A percentile compares a stretch with the other conserved stretches of the same genome.
Conservation (phyloP, 2,329 filamentous ascomycete genomes). For the Aspergillus arachidicola region DNA sequence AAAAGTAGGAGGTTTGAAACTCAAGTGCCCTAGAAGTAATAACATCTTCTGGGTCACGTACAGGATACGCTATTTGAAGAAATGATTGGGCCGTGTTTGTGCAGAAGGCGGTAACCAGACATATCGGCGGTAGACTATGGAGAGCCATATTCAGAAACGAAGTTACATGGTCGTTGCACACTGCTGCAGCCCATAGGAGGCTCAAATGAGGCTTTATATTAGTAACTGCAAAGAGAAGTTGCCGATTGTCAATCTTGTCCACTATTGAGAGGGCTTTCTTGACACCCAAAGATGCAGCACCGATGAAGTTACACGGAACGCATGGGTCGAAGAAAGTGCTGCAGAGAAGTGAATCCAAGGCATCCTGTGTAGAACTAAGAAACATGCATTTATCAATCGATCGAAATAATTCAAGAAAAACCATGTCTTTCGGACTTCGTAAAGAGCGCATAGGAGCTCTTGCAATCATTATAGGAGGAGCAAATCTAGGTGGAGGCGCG, state of each 20-base stretch:
- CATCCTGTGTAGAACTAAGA: slow-evolving; percentile 23
- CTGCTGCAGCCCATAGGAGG: slow-evolving; percentile 5
- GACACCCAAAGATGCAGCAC: slow-evolving; percentile 22
- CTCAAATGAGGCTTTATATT: not conserved
- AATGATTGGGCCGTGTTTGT: slow-evolving; percentile 10
- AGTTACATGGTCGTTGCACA: not conserved
- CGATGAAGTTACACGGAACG: slow-evolving; percentile 25
- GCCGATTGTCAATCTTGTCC: not conserved
- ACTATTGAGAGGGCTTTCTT: slow-evolving; percentile 11
- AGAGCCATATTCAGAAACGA: not conserved
- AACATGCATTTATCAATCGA: slow-evolving; percentile 6
- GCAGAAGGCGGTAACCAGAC: slow-evolving; percentile 1
- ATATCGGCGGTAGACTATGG: slow-evolving; percentile 1
- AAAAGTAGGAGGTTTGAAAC: slow-evolving; percentile 9
- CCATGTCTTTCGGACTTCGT: not conserved
- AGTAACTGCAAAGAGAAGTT: slow-evolving; percentile 2
- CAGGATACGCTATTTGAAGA: slow-evolving; percentile 5
- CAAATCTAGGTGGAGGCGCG: not conserved
- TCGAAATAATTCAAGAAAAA: not conserved
- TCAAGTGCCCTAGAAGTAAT: slow-evolving; percentile 5
- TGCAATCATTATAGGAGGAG: not conserved
- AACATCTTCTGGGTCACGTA: not conserved
- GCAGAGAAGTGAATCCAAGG: slow-evolving; percentile 26
- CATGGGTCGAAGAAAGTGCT: slow-evolving; percentile 27
- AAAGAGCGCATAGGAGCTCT: not conserved